phyloP scores from a whole-genome alignment of 306 rosid species.

The Citrullus mucosospermus region DNA sequence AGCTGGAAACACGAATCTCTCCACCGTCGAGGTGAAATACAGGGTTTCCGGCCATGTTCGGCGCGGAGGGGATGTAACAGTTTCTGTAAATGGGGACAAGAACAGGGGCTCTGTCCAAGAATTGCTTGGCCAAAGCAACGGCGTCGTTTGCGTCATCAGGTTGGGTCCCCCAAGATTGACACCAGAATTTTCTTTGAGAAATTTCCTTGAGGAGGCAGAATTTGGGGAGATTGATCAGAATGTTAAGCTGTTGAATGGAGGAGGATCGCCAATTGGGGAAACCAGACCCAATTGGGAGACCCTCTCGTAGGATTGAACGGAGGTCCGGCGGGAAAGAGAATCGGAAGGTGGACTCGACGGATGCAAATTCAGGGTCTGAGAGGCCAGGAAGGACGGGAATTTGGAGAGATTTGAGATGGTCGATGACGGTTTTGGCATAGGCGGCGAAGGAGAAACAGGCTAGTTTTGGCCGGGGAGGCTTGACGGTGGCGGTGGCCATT shows the following conservation, averaged over 20 bases:
- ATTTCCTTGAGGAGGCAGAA: conserved; percentile 36
- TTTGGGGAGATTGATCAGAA: conserved; percentile 47
- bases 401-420: conserved; percentile 32
- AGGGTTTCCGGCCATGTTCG: conserved; percentile 49
- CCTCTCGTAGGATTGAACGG: conserved; percentile 59
- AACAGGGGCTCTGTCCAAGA: conserved; percentile 27
- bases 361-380: conserved; percentile 37
- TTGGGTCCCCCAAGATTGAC: conserved; percentile 40
- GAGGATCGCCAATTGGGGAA: conserved; percentile 89
- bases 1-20: conserved; percentile 28
- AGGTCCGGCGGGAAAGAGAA: conserved; percentile 78
- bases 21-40: conserved; percentile 39
- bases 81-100: conserved; percentile 56
- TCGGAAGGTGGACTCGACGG: conserved; percentile 35
- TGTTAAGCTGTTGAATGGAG: conserved; percentile 49
- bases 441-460: conserved; percentile 82
- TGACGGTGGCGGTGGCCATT: conserved; percentile 1
- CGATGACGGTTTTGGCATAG: conserved; percentile 38
- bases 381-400: conserved; percentile 41
- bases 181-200: conserved; percentile 38
- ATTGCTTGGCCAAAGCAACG: conserved; percentile 8
- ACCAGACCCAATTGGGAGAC: conserved; percentile 49
- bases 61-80: conserved; percentile 45
- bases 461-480: conserved; percentile 23
- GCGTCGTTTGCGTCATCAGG: conserved; percentile 19